Evolutionary conservation across 1,284 basidiomycete species (phyloP).

Genomic region (Ustanciosporium gigantosporum): DNA sequence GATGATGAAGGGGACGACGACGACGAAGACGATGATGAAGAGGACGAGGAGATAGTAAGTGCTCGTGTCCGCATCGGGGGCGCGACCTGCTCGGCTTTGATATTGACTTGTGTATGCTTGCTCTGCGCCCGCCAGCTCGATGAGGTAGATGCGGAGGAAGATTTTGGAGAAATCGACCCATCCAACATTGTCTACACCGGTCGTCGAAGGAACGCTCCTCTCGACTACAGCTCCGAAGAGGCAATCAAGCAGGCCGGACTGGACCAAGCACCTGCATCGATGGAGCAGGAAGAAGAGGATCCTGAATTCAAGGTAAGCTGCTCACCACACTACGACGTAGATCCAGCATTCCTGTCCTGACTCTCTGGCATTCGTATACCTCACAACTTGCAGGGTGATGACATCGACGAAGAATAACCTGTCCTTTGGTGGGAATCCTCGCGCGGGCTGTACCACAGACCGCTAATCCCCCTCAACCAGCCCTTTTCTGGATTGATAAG

Average conservation of each 20-base stretch:
- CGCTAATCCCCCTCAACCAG: too few species aligned
- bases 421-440: too few species aligned
- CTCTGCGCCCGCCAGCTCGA: constrained; percentile 15
- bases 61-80: too few species aligned
- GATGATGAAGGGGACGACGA: constrained; percentile 10
- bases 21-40: constrained; percentile 21
- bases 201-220: constrained; percentile 32
- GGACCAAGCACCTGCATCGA: constrained; percentile 9
- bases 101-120: neutral
- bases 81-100: too few species aligned
- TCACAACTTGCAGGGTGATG: too few species aligned
- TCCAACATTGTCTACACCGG: constrained; percentile 45
- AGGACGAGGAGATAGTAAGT: constrained; percentile 18
- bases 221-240: constrained; percentile 52
- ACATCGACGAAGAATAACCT: constrained; percentile 24
- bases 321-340: too few species aligned
- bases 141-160: constrained; percentile 41
- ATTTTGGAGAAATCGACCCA: constrained; percentile 38
- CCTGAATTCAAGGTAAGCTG: constrained; percentile 39
- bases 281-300: constrained; percentile 40
- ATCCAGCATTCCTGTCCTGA: neutral
- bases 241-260: constrained; percentile 48
- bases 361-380: neutral
- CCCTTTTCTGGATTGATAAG: too few species aligned
- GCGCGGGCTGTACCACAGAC: too few species aligned